These are phyloP conservation scores for Falciphora oryzae DNA, from an alignment of 2,329 filamentous ascomycete species.

Conservation along the genomic window DNA sequence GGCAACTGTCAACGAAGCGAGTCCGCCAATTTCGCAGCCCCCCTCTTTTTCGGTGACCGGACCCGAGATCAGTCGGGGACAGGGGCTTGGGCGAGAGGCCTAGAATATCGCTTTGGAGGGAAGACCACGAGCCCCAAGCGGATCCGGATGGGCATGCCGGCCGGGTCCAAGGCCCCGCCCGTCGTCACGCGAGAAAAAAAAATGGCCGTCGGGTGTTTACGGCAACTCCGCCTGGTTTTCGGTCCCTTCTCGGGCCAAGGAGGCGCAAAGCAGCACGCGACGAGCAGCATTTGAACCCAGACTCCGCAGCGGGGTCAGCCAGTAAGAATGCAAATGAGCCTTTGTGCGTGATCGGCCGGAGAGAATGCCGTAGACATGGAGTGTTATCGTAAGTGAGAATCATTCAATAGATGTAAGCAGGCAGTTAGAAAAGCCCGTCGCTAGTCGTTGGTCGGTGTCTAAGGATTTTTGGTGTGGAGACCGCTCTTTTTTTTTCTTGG, in stretches of 20 bases:
- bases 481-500: too few relatives aligned
- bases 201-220: not conserved
- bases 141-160: not conserved
- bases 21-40: not conserved
- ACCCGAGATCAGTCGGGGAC: not conserved
- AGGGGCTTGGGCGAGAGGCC: too few relatives aligned
- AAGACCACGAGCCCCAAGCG: not conserved
- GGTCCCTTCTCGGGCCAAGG: not conserved
- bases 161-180: too few relatives aligned
- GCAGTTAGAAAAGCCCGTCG: not conserved
- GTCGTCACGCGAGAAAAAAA: not conserved
- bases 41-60: too few relatives aligned
- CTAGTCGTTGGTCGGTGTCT: too few relatives aligned
- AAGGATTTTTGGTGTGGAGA: too few relatives aligned
- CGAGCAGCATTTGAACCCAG: not conserved
- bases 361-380: not conserved
- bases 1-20: not conserved
- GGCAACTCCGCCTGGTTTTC: not conserved
- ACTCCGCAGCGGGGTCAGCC: not conserved
- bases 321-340: too few relatives aligned
- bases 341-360: not conserved
- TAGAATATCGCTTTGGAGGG: not conserved
- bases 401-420: too few relatives aligned
- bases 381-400: not conserved
- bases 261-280: not conserved